Evolutionary conservation across 2,329 filamentous ascomycete species (phyloP).

Genomic region (Xylaria sp.): DNA sequence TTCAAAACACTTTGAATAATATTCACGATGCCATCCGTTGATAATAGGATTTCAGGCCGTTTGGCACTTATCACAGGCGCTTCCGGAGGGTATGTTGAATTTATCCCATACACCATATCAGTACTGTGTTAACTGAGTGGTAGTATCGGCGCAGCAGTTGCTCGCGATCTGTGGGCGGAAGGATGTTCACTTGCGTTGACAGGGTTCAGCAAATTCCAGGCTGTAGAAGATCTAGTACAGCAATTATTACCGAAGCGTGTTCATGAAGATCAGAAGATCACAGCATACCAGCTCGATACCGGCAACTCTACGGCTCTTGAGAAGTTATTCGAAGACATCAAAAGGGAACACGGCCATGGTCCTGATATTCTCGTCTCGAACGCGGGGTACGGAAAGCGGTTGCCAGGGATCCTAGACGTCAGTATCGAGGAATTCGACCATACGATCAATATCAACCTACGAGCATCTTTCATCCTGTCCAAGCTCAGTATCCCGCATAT

Average conservation of each 20-base stretch:
- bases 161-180: conserved; percentile 49
- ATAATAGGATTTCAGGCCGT: conserved; percentile 50
- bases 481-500: conserved; percentile 70
- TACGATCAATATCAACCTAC: conserved; percentile 69
- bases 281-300: conserved; percentile 68
- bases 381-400: conserved; percentile 72
- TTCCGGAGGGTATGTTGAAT: conserved; percentile 48
- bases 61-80: conserved; percentile 52
- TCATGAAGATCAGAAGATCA: conserved; percentile 54
- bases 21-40: conserved; percentile 44
- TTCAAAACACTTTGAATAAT: not conserved
- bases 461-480: conserved; percentile 69
- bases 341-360: conserved; percentile 59
- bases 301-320: conserved; percentile 63
- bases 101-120: not conserved
- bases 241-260: conserved; percentile 42
- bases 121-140: conserved; percentile 20
- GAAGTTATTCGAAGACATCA: conserved; percentile 64
- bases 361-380: conserved; percentile 74
- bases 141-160: conserved; percentile 51
- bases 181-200: conserved; percentile 51
- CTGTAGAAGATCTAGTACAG: conserved; percentile 45
- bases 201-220: conserved; percentile 46
- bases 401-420: conserved; percentile 66
- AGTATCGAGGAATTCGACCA: conserved; percentile 71